Base-by-base conservation (phyloP, 495 filamentous ascomycete genomes). In the Aspergillus carlsbadensis region DNA sequence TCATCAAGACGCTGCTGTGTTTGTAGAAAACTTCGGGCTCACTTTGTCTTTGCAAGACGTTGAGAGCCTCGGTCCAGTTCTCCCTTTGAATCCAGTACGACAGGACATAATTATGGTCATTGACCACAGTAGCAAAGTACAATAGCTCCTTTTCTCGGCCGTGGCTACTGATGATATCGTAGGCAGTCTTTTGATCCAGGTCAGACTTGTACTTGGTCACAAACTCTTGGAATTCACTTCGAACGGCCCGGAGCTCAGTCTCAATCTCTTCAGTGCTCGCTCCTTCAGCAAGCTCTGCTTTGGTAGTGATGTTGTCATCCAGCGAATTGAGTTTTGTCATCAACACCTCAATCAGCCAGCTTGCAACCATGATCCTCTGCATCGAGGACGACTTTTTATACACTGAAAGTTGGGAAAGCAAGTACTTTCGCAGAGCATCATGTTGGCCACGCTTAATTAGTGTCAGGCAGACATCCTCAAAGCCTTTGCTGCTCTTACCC, bases 71-170 rank as follows among this genome's bases (percentile, higher is more conserved):
- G n/a, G 82, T 69, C 94, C 94, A 98, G 60, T 91, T 84, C 70
- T 97, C 94, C 52, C 94, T 82, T 69, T 97, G 95, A 21, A 97
- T 87, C 95, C 95, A 98, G 75, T 98, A 98, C 0, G 89, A 87
- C 17, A 98, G 78, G 29, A 97, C 92, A 64, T 93, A 98, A 67
- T 94, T 94, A 74, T 93, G 87, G 69, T 98, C 94, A 61, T 92
- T 87, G 24, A 92, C 79, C 18, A 85, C 84, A 46, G 88, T 90
- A 10, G 94, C 94, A 72, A 91, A 98, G 73, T 84, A 91, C 1
- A 98, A 81, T 11, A 98, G 74, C 67, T 98, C 95, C 63, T 91
- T 86, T 71, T 97, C 92, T 15, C 94, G 83, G 33, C 92, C 95
- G 67, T 98, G 95, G 57, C 90, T 94, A 67, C 91, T 92, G 66